Conservation (phyloP, 306 rosid genomes). For the Malus orientalis region DNA sequence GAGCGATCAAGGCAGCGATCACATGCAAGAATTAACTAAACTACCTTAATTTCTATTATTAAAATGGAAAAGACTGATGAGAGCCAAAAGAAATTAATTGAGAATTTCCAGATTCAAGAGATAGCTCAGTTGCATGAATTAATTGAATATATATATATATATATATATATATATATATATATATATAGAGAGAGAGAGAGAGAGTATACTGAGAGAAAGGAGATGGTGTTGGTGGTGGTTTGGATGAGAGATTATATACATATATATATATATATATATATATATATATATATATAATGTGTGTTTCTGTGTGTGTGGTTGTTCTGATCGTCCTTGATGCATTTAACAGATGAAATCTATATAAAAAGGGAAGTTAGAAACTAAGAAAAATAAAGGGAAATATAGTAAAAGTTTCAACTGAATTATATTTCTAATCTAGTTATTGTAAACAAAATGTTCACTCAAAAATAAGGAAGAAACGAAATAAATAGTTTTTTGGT, state of each 20-base stretch:
- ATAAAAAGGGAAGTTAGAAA: neutral
- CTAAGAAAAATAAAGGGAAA: neutral
- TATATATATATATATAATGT: no score
- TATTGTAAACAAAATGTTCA: neutral
- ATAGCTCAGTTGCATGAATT: neutral
- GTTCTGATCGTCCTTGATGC: neutral
- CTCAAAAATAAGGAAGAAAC: neutral
- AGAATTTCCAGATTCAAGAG: neutral
- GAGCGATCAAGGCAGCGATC: neutral
- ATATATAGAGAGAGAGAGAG: neutral
- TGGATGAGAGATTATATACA: neutral
- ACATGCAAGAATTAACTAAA: neutral
- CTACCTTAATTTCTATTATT: neutral
- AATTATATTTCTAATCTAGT: neutral
- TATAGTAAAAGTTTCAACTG: neutral
- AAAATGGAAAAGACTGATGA: neutral
- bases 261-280: no score
- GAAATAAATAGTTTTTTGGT: neutral
- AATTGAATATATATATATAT: neutral
- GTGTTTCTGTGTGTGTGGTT: neutral
- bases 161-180: neutral
- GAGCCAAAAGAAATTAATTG: neutral
- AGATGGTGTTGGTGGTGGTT: neutral
- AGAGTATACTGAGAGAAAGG: neutral
- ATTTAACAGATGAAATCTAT: neutral